Evolutionary conservation across 352 stramenopile genomes (phyloP).

Genomic region (Pilasporangium apinafurcum): DNA sequence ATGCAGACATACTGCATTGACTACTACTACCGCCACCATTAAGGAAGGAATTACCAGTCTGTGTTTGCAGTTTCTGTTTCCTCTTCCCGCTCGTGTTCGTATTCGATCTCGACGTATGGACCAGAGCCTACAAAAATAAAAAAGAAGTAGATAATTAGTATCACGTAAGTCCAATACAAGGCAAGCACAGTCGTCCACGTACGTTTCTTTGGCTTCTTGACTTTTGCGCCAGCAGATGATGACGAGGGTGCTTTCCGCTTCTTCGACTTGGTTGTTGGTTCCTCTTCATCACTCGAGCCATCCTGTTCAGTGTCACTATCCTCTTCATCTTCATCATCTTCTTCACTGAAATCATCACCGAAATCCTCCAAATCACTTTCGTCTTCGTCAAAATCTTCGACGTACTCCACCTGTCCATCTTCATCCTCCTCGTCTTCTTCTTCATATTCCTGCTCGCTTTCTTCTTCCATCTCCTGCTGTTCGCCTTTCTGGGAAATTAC

Average conservation of each 20-base stretch:
- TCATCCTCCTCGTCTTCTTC: constrained; percentile 63
- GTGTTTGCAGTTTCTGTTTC: constrained; percentile 37
- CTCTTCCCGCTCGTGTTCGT: constrained; percentile 69
- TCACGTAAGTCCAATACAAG: not conserved
- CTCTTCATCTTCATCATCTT: constrained; percentile 23
- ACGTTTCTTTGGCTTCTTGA: constrained; percentile 69
- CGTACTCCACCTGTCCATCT: constrained; percentile 72
- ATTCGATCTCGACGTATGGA: constrained; percentile 84
- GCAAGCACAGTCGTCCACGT: constrained; percentile 7
- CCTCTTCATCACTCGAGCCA: constrained; percentile 45
- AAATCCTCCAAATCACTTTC: constrained; percentile 90
- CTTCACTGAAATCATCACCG: constrained; percentile 52
- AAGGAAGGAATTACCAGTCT: constrained; percentile 35
- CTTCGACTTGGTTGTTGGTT: constrained; percentile 23
- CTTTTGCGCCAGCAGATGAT: constrained; percentile 15
- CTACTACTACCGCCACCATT: too few relatives aligned
- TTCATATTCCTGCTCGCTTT: constrained; percentile 74
- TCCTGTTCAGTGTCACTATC: constrained; percentile 24
- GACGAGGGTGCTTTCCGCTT: constrained; percentile 60
- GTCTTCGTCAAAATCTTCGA: constrained; percentile 89
- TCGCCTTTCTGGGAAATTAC: constrained; percentile 74
- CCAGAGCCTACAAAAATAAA: constrained; percentile 20
- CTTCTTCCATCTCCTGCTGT: constrained; percentile 90
- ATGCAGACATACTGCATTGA: too few relatives aligned
- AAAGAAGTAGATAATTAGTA: constrained; percentile 1